Evolutionary conservation across 805 yeast species (phyloP), one percentile per base, ranked within the genome.

Genomic region (Ogataea corticis): DNA sequence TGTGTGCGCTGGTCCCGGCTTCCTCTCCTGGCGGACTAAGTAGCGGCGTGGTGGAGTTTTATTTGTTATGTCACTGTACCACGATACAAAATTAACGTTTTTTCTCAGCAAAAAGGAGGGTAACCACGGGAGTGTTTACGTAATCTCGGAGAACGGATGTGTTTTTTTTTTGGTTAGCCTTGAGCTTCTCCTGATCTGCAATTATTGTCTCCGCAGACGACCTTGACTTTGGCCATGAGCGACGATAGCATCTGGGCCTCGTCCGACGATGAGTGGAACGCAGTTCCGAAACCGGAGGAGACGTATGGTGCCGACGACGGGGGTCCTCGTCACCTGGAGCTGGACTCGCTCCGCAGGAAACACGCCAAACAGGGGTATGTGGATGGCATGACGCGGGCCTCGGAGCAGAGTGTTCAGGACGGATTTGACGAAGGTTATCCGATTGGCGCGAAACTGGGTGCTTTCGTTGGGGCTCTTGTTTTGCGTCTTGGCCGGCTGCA

Each of bases 361-460:
- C 97, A 91, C 59, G 72, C 72, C 7, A 87, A 86, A 51, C 84
- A 84, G 50, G 98, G 97, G 0, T 91, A 87, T 54, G 65, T 88
- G 4, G 96, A 85, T 49, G 98, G 97, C 0, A 58, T 91, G 5
- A 71, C 87, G 1, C 65, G 62, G 13, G 79, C 88, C 4, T 83
- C 87, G 55, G 95, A 87, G 52, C 64, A 66, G 7, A 78, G 83
- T 33, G 67, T 89, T 18, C 97, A 91, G 59, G 58, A 68, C 11
- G 97, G 96, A 0, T 91, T 92, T 58, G 95, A 91, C 61, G 73
- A 69, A 2, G 92, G 92, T 0, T 91, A 81, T 54, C 88, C 87
- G 0, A 57, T 68, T 2, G 98, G 98, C 1, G 88, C 94, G 0
- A 59, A 58, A 2, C 49, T 90, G 1, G 97, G 96, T 0, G 66